These are phyloP conservation scores for Candida krabiensis DNA, from an alignment of 805 yeast genomes.

Conservation along the genomic window DNA sequence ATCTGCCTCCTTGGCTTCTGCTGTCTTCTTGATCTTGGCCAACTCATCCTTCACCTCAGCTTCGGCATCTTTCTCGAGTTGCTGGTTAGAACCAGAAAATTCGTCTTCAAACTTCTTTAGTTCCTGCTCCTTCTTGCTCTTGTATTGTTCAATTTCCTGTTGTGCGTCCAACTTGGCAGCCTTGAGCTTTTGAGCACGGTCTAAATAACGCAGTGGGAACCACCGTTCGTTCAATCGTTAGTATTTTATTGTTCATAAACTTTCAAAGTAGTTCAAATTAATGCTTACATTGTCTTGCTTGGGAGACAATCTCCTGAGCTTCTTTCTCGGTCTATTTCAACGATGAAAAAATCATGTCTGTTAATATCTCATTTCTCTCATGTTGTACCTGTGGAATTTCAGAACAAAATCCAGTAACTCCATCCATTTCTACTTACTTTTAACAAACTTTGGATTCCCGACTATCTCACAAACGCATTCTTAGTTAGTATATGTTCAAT, in stretches of 20 bases:
- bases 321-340: constrained; percentile 78
- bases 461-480: constrained; percentile 25
- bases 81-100: constrained; percentile 72
- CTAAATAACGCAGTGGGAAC: too few species aligned
- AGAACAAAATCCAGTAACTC: neutral
- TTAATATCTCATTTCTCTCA: constrained; percentile 6
- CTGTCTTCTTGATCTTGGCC: constrained; percentile 61
- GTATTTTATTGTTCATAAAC: too few species aligned
- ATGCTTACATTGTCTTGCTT: constrained; percentile 80
- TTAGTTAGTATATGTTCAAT: constrained; percentile 1
- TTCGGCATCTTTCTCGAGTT: constrained; percentile 79
- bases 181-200: constrained; percentile 84
- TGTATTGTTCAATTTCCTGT: constrained; percentile 83
- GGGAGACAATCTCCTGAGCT: constrained; percentile 93
- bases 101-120: constrained; percentile 69
- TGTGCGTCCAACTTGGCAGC: constrained; percentile 95
- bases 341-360: neutral
- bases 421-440: constrained; percentile 39
- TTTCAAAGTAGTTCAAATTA: too few species aligned
- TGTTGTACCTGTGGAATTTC: neutral
- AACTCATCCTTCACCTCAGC: constrained; percentile 69
- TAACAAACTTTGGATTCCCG: constrained; percentile 70
- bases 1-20: constrained; percentile 56
- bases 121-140: constrained; percentile 78
- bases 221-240: too few species aligned